Percentiles rank a stretch among this genome's conserved stretches.
Evolutionary conservation across 768 basidiomycete species (phyloP).

Genomic region (Naganishia vishniacii): DNA sequence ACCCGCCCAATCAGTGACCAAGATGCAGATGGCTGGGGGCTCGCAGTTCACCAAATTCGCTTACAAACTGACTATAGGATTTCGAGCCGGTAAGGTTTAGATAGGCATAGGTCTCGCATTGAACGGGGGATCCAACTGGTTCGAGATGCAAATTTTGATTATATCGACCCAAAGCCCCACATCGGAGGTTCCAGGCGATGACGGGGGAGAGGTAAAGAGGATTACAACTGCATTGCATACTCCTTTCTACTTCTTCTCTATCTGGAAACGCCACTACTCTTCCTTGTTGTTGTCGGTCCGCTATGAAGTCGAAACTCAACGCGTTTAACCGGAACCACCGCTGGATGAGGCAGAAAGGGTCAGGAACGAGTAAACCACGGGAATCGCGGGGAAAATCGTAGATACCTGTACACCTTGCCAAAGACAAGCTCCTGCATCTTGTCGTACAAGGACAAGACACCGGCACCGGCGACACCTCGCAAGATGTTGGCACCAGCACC

Average conservation of each 20-base stretch:
- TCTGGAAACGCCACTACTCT: constrained; percentile 8
- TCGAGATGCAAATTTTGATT: constrained; percentile 21
- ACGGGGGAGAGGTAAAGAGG: constrained; percentile 18
- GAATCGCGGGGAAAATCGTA: no score
- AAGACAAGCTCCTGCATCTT: constrained; percentile 90
- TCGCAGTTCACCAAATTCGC: no score
- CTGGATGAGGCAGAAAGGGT: background rate
- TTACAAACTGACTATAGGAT: no score
- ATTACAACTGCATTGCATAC: constrained; percentile 22
- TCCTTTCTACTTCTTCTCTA: constrained; percentile 19
- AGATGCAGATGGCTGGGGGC: no score
- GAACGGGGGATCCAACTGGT: no score
- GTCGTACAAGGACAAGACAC: constrained; percentile 98
- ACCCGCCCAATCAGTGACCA: no score
- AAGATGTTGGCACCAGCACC: constrained; percentile 91
- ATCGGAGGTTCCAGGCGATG: constrained; percentile 3
- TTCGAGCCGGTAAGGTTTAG: no score
- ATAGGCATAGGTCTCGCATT: no score
- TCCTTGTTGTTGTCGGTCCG: background rate
- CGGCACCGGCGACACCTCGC: constrained; percentile 99
- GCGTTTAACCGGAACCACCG: constrained; percentile 15
- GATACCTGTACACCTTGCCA: constrained; percentile 95
- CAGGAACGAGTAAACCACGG: no score
- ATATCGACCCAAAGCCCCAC: constrained; percentile 14
- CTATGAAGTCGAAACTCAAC: background rate